These are phyloP conservation scores for Phytopythium helicoides DNA, from an alignment of 352 stramenopile species.

Conservation along the genomic window DNA sequence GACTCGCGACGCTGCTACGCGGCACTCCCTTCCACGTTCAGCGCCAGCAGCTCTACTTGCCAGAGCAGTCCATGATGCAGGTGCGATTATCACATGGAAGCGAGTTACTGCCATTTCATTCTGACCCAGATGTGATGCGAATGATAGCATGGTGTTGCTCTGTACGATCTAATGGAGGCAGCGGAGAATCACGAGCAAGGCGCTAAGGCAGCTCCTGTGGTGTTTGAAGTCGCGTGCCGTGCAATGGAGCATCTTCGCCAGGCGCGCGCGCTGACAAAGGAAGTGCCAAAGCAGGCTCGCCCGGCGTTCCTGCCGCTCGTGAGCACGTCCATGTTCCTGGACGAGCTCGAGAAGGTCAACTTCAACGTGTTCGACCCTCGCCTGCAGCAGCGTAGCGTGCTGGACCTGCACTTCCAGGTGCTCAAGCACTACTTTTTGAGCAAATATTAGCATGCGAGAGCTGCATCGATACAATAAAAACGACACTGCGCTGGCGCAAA, in stretches of 20 bases:
- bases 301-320: conserved; percentile 75
- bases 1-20: conserved; percentile 81
- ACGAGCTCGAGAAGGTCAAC: conserved; percentile 65
- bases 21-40: conserved; percentile 67
- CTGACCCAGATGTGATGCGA: conserved; percentile 14
- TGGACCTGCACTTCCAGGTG: conserved; percentile 64
- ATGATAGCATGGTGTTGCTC: conserved; percentile 41
- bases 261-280: conserved; percentile 49
- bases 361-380: conserved; percentile 77
- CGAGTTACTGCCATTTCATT: no score
- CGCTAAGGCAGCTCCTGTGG: conserved; percentile 70
- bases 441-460: conserved; percentile 51
- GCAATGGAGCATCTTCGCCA: conserved; percentile 81
- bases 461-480: conserved; percentile 5
- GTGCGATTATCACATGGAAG: no score
- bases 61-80: conserved; percentile 77
- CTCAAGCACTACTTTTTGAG: conserved; percentile 81
- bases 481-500: no score
- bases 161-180: conserved; percentile 55
- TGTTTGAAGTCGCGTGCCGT: conserved; percentile 87
- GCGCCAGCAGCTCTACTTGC: conserved; percentile 77
- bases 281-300: conserved; percentile 50
- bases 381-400: conserved; percentile 50
- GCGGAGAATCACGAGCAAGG: conserved; percentile 58
- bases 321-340: conserved; percentile 55